Evolutionary conservation across 164 flowering plant genomes (phyloP).

Genomic region (Vitis cinerea): DNA sequence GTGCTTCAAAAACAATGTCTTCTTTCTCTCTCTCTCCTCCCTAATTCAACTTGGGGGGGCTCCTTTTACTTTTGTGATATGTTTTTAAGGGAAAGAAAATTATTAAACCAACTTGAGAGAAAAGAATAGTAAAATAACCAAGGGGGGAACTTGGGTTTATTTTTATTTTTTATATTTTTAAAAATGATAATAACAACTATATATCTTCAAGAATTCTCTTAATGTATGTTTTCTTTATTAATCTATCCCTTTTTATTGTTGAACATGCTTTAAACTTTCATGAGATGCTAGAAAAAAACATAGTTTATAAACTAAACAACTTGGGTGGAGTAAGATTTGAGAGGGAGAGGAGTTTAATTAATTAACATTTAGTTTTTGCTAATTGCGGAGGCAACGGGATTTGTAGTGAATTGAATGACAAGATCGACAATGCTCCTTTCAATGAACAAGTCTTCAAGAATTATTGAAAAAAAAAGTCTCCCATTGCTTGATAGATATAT

Average conservation of each 20-base stretch:
- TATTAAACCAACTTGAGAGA: too few species aligned
- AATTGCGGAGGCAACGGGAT: conserved; percentile 17
- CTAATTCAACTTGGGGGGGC: not conserved
- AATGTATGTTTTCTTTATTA: not conserved
- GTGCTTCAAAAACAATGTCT: conserved; percentile 19
- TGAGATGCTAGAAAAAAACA: too few species aligned
- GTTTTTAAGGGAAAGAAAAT: not conserved
- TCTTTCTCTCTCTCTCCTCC: conserved; percentile 2
- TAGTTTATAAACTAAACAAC: too few species aligned
- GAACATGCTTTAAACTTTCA: too few species aligned
- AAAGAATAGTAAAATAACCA: too few species aligned
- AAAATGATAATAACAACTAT: not conserved
- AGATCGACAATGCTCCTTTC: not conserved
- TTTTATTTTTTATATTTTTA: too few species aligned
- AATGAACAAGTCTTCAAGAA: conserved; percentile 4
- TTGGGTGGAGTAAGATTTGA: not conserved
- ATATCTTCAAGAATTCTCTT: not conserved
- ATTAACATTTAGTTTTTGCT: not conserved
- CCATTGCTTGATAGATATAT: not conserved
- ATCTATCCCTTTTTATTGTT: too few species aligned
- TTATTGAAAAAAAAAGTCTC: conserved; percentile 19
- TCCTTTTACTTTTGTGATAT: not conserved
- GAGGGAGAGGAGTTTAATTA: not conserved
- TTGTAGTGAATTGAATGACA: conserved; percentile 12
- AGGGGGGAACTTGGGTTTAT: too few species aligned